A percentile compares a stretch with the other conserved stretches of the same genome.
These are phyloP conservation scores for Marchantia polymorpha DNA, from an alignment of 225 moss, liverwort and hornwort species.

Conservation along the genomic window DNA sequence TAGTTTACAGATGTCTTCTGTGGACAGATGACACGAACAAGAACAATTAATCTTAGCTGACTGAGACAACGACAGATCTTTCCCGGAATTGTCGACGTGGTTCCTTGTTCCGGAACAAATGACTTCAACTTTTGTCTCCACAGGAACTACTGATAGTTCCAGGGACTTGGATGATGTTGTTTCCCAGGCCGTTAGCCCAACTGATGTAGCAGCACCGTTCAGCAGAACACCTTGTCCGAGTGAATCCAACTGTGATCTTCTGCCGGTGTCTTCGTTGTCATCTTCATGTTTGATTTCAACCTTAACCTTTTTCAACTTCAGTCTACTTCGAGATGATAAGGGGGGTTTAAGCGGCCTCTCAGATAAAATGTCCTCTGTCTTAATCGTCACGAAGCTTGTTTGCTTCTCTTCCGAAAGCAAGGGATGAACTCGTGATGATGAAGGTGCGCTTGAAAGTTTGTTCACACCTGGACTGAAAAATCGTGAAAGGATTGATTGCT, in stretches of 20 bases:
- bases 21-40: conserved; percentile 26
- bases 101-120: neutral
- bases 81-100: neutral
- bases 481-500: conserved; percentile 71
- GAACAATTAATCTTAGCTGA: conserved; percentile 6
- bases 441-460: conserved; percentile 27
- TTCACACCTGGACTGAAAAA: conserved; percentile 54
- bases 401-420: conserved; percentile 1
- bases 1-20: conserved; percentile 9
- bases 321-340: neutral
- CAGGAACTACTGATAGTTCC: neutral
- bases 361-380: conserved; percentile 17
- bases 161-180: neutral
- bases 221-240: neutral
- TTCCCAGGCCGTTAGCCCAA: neutral
- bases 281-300: conserved; percentile 11
- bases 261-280: neutral
- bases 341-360: neutral
- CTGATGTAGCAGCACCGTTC: neutral
- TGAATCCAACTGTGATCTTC: too few species aligned
- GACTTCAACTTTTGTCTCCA: neutral
- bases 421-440: neutral
- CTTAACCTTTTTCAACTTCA: neutral
- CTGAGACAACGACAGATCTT: neutral
- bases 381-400: neutral